A percentile compares a stretch with the other conserved stretches of the same genome.
phyloP scores from a whole-genome alignment of 768 basidiomycete species.

The Leccinum arenicola region DNA sequence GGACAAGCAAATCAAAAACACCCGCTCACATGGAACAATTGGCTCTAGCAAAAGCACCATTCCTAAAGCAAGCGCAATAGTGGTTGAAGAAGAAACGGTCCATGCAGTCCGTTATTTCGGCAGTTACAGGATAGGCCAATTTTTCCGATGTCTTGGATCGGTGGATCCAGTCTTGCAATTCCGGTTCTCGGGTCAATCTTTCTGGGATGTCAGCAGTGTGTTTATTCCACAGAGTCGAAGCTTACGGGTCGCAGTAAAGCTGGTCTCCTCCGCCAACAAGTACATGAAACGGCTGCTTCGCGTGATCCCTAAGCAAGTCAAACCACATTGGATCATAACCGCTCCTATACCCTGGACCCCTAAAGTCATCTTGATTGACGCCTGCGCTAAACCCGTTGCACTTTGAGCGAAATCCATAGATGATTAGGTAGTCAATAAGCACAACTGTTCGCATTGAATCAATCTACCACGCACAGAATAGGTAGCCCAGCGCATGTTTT shows the following conservation, averaged over 20 bases:
- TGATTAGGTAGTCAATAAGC: not conserved
- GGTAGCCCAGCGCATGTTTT: constrained; percentile 91
- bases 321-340: constrained; percentile 94
- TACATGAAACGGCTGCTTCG: constrained; percentile 79
- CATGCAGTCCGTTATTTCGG: constrained; percentile 71
- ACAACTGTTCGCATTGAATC: not conserved
- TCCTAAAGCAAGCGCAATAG: constrained; percentile 83
- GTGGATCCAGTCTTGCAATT: constrained; percentile 82
- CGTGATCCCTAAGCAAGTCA: constrained; percentile 84
- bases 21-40: constrained; percentile 80
- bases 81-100: constrained; percentile 91
- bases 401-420: constrained; percentile 32
- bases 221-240: not conserved
- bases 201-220: not conserved
- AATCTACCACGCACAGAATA: constrained; percentile 60
- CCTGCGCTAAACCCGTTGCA: constrained; percentile 90
- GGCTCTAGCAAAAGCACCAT: constrained; percentile 86
- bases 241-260: constrained; percentile 80
- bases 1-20: not conserved
- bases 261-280: constrained; percentile 95
- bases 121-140: constrained; percentile 55
- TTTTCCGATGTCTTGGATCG: constrained; percentile 57
- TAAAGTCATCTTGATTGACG: constrained; percentile 85
- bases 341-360: constrained; percentile 71
- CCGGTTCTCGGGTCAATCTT: constrained; percentile 82